Conservation (phyloP, 306 rosid species). For the Casuarina equisetifolia region DNA sequence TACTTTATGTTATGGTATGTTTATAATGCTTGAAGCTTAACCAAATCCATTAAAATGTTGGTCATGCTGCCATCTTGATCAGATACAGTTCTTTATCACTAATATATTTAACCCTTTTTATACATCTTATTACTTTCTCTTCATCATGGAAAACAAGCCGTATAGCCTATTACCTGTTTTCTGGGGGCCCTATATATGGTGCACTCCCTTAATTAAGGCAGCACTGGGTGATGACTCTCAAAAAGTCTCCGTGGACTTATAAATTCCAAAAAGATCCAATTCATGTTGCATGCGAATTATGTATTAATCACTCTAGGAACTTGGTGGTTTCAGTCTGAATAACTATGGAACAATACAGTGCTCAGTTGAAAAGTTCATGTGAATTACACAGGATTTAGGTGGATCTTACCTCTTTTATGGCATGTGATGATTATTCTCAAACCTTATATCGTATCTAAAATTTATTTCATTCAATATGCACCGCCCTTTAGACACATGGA, state of each 20-base stretch:
- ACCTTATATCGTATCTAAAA: background rate
- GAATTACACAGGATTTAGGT: background rate
- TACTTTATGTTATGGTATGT: constrained; percentile 12
- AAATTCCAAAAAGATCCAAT: background rate
- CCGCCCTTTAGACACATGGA: background rate
- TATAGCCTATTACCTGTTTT: background rate
- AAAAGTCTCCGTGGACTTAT: background rate
- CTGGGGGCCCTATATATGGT: background rate
- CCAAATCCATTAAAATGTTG: background rate
- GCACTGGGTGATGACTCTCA: background rate
- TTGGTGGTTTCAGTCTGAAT: background rate
- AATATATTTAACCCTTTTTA: background rate
- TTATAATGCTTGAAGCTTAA: constrained; percentile 20
- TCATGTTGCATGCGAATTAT: background rate
- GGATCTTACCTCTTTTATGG: background rate
- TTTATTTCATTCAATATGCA: background rate
- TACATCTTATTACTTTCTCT: constrained; percentile 22
- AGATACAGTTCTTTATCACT: background rate
- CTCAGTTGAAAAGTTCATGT: constrained; percentile 2
- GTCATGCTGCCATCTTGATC: background rate
- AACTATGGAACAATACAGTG: background rate
- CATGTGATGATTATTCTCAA: background rate
- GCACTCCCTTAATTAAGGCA: background rate
- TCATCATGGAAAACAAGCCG: constrained; percentile 12
- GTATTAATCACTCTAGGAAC: too few species aligned